These are phyloP conservation scores for Gaeumannomyces sp. DNA, from an alignment of 2,329 filamentous ascomycete species.

Conservation along the genomic window DNA sequence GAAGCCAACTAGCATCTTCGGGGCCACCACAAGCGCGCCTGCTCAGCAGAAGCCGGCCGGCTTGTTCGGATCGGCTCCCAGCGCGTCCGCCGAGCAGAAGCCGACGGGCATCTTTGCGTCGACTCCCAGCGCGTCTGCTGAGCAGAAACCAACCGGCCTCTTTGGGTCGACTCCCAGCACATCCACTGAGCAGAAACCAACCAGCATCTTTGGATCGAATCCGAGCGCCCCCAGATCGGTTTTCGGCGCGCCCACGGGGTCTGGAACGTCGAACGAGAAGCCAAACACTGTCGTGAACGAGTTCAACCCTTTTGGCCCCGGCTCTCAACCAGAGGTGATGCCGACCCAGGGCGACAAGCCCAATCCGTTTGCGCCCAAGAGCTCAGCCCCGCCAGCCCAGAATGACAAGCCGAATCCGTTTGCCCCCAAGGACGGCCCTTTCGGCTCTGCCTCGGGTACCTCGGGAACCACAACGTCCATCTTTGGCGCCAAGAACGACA, in stretches of 20 bases:
- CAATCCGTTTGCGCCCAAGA: constrained; percentile 3
- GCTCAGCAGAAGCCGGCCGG: background rate
- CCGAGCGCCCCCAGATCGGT: constrained; percentile 22
- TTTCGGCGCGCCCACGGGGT: constrained; percentile 33
- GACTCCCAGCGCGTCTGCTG: constrained; percentile 28
- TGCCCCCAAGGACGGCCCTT: background rate
- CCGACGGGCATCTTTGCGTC: constrained; percentile 32
- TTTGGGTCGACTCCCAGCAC: constrained; percentile 14
- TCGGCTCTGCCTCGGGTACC: background rate
- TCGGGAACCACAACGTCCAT: constrained; percentile 14
- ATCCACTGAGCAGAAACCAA: constrained; percentile 28
- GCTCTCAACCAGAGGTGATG: background rate
- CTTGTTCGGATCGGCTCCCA: background rate
- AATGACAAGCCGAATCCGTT: constrained; percentile 4
- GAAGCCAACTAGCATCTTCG: constrained; percentile 30
- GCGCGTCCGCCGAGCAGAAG: constrained; percentile 23
- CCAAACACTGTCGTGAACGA: background rate
- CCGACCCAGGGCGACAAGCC: constrained; percentile 3
- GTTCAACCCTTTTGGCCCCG: background rate
- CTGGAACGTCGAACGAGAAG: background rate
- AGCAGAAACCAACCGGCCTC: background rate
- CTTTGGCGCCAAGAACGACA: constrained; percentile 20
- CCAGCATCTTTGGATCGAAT: constrained; percentile 25
- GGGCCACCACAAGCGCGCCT: constrained; percentile 34
- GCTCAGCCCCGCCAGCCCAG: background rate